Evolutionary conservation across 179 eudicot genomes (phyloP), one percentile per base, ranked within the genome.

Genomic region (Patellifolia procumbens): DNA sequence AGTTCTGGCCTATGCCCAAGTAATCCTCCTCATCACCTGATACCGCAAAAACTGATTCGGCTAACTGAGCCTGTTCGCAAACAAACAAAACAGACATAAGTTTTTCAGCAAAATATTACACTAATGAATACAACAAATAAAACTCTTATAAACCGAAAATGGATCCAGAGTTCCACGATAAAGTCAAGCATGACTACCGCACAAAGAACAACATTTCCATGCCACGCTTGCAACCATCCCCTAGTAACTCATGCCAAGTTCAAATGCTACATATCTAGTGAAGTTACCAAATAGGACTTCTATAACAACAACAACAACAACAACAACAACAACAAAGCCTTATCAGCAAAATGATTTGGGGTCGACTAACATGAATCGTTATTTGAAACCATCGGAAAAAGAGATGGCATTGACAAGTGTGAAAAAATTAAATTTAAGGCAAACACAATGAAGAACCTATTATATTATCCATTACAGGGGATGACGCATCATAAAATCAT

Each of bases 1-100:
- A 59, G 59, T 45, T 59, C 53, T 67, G 58, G 29, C 20, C 45
- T 42, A 68, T 29, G 53, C 67, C 61, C 78, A 61, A 75, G 77
- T 73, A 42, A 68, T 77, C 75, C 72, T 73, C 59, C 16, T 62
- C 17, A 32, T 66, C 24, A 24, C 34, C 34, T 67, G 28, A 34
- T 28, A 51, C 15, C 20, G 0, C 3, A 60, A 16, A 65, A 31
- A 24, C 51, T 31, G 55, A 72, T 35, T 45, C 62, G 48, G 35
- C 56, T 46, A 11, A 56, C 22, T 13, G 45, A 60, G 55, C 66
- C 78, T 68, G 78, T 73, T 19, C 11, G 42, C 45, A 59, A 58
- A 70, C 2, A 31, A 17, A 3, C n/a, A 49, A 7, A 37, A 37
- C 42, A 37, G 42, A 37, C 43, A 28, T 16, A 69, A 29, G 26